Conservation (phyloP, 2,329 filamentous ascomycete genomes). For the Colletotrichum nymphaeae region DNA sequence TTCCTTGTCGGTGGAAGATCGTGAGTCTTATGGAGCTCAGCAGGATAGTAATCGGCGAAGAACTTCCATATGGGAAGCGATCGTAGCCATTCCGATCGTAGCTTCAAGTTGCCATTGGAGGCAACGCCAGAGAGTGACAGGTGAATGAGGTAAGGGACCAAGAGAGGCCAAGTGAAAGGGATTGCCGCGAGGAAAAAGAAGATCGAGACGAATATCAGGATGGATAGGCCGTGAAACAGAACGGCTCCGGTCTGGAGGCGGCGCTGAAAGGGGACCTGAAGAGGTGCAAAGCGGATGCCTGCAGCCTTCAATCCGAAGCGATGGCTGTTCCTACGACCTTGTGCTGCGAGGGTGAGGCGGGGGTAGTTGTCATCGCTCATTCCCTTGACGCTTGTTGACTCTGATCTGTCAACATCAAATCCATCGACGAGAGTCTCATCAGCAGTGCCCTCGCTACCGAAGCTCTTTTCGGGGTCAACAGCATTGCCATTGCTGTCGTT, state of each 20-base stretch:
- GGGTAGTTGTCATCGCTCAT: slow-evolving; percentile 33
- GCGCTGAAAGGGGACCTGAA: slow-evolving; percentile 77
- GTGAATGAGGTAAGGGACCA: slow-evolving; percentile 83
- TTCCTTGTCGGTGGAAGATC: slow-evolving; percentile 84
- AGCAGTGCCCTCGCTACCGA: slow-evolving; percentile 33
- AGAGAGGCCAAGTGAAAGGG: slow-evolving; percentile 87
- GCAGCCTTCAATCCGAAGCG: slow-evolving; percentile 50
- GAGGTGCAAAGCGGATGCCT: slow-evolving; percentile 85
- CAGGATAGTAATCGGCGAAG: slow-evolving; percentile 94
- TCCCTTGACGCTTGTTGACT: slow-evolving; percentile 24
- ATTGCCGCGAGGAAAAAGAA: slow-evolving; percentile 95
- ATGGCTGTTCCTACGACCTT: slow-evolving; percentile 37
- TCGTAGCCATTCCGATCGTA: slow-evolving; percentile 81
- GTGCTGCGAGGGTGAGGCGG: slow-evolving; percentile 21
- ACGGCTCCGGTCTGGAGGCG: slow-evolving; percentile 84
- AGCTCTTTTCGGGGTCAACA: slow-evolving; percentile 17
- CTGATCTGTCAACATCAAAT: slow-evolving; percentile 13
- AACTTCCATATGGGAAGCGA: slow-evolving; percentile 83
- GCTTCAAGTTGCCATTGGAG: slow-evolving; percentile 78
- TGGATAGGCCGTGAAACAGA: slow-evolving; percentile 77
- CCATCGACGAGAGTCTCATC: slow-evolving; percentile 34
- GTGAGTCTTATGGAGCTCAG: slow-evolving; percentile 85
- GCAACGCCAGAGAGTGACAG: slow-evolving; percentile 83
- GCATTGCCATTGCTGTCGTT: slow-evolving; percentile 18
- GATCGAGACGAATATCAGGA: slow-evolving; percentile 76